Percentiles rank a stretch among this genome's conserved stretches.
Conservation (phyloP, 2,329 filamentous ascomycete genomes). For the Aspergillus sp. region DNA sequence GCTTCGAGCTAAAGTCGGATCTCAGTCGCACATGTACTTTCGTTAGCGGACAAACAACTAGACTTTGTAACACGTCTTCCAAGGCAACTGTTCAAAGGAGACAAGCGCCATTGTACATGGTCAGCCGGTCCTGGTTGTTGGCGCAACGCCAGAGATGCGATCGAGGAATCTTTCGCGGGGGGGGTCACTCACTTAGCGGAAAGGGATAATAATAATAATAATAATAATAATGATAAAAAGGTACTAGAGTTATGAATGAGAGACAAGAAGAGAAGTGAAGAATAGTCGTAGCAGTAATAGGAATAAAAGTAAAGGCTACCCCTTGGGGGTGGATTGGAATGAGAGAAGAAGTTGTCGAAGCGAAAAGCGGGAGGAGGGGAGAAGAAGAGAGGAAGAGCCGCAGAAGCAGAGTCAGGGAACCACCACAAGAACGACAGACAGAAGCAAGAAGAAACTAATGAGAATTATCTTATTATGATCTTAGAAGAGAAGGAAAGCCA, state of each 20-base stretch:
- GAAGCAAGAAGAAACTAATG: neutral
- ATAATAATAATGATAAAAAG: no score
- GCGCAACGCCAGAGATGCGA: neutral
- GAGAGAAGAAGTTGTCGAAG: neutral
- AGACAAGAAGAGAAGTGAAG: no score
- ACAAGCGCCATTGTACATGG: neutral
- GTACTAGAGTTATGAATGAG: no score
- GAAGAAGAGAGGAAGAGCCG: neutral
- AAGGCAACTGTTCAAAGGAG: neutral
- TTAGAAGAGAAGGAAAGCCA: neutral
- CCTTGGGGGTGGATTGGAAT: neutral
- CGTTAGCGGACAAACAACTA: neutral
- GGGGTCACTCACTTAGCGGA: neutral
- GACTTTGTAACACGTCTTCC: neutral
- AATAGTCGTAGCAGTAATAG: neutral
- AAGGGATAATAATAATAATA: neutral
- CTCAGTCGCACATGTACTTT: neutral
- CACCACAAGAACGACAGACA: neutral
- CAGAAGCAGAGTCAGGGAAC: neutral
- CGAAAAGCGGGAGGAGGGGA: neutral
- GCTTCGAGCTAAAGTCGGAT: neutral
- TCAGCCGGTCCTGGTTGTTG: neutral
- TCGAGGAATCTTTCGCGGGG: neutral
- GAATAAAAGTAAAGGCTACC: neutral
- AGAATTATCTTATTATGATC: no score